Base-by-base conservation (phyloP, 129 eudicot species). In the Flaveria linearis region DNA sequence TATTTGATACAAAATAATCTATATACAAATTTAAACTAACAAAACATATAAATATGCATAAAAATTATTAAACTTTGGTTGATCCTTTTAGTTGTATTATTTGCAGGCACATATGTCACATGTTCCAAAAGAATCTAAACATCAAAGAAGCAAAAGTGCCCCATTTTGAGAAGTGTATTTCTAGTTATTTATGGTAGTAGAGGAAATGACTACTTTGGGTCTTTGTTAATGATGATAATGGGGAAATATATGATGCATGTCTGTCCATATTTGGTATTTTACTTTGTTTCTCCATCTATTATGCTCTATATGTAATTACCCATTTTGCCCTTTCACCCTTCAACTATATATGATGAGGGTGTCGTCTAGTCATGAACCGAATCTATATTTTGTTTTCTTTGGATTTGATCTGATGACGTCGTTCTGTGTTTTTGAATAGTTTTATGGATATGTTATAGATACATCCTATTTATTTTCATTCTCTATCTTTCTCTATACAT, bases 101-200 rank as follows among this genome's bases (percentile, higher is more conserved):
- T 67, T 71, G 45, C 77, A 78, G 83, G 50, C 52, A 45, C 26
- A 69, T 60, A 2, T 45, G 66, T 72, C 78, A 71, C 74, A 66
- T 30, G 26, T 42, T 41, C 83, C 76, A 30, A 79, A 78, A 84
- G 79, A 45, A 64, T 22, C 30, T 39, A 81, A 57, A 28, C 84
- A 75, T 45, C 55, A 13, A 9, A 75, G 88, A 72, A 81, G 78
- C 82, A 84, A 81, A 69, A 87, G 84, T 47, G 88, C 91, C 36
- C 91, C 88, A 62, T 87, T 84, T 84, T 87, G 67, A 87, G 78
- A 47, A 41, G 73, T 36, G 16, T 50, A 36, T 43, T 15, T 60
- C 52, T 39, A 53, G 28, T 26, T 13, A 69, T 58, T n/a, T 67
- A 15, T 28, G 64, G 45, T 13, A 6, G 36, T 43, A 45, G 51